Evolutionary conservation across 257 asterid genomes (phyloP), one percentile per base, ranked within the genome.

Genomic region (Parsonsia alboflavescens): DNA sequence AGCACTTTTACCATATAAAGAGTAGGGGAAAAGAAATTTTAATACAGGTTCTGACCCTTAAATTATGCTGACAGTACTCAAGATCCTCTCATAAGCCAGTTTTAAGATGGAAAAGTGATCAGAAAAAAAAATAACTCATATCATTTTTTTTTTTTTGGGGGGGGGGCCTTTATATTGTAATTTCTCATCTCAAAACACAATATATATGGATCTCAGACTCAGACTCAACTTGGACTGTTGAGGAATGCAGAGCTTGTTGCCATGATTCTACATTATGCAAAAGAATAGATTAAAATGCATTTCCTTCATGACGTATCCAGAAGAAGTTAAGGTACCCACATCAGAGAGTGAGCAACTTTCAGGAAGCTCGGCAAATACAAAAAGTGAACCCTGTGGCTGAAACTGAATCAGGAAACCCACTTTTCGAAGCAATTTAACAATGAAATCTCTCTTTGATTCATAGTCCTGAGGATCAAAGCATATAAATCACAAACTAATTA

Each of bases 351-450:
- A 70, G 84, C 91, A 91, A 76, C 85, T 88, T 56, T 80, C 82
- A 16, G 97, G 98, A 76, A 91, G 97, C 86, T 82, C 88, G 12
- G 89, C 88, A 53, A 93, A 90, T 65, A 90, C 75, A 49, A 93
- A 91, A 80, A 88, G 75, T 1, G 98, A 91, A 57, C 97, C 98
- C 85, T 80, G 87, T 50, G 98, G 90, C 81, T 75, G 88, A 76
- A 84, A 81, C 54, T 81, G 77, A 79, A 83, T 74, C 76, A 58
- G 68, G 84, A 93, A 91, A 56, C 98, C 97, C 69, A 90, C 86
- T 79, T 86, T 79, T 36, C 78, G 79, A 48, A 93, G 96, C 83
- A 91, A 76, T 72, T 82, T 82, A 75, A 86, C 76, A 36, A 90
- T 62, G 75, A 67, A 82, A 75, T 91, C 96, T 81, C 98, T 86